phyloP scores from a whole-genome alignment of 345 rosid genomes.

The Brassica cretica region DNA sequence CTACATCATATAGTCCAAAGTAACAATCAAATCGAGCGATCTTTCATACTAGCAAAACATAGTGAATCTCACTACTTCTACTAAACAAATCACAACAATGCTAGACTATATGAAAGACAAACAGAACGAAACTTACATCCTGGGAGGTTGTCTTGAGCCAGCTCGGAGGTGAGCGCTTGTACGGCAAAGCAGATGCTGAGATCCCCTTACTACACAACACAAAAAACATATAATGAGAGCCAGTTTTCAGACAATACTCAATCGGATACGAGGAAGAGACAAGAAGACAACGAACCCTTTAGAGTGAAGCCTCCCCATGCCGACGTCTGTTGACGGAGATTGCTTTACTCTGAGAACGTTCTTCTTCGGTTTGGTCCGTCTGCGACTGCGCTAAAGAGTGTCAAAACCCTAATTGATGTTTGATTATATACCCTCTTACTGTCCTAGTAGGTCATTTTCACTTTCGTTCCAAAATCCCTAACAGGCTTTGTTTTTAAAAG shows the following conservation, averaged over 20 bases:
- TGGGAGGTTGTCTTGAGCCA: conserved; percentile 62
- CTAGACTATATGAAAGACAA: not conserved
- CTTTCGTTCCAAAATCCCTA: not conserved
- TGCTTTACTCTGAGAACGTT: conserved; percentile 5
- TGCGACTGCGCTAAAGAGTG: conserved; percentile 15
- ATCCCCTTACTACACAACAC: conserved; percentile 51
- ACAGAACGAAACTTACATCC: conserved; percentile 49
- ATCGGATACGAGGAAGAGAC: not conserved
- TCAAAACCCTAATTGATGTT: not conserved
- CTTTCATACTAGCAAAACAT: not conserved
- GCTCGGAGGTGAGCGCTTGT: conserved; percentile 54
- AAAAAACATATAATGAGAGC: conserved; percentile 1
- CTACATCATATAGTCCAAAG: not conserved
- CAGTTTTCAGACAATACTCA: not conserved
- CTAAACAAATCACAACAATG: conserved; percentile 1
- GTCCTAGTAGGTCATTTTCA: not conserved
- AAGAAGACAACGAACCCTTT: conserved; percentile 38
- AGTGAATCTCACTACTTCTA: not conserved
- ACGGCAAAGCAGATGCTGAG: conserved; percentile 61
- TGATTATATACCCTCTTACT: not conserved
- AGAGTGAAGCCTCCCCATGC: conserved; percentile 69
- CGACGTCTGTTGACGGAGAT: not conserved
- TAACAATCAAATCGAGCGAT: not conserved
- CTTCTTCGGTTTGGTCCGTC: conserved; percentile 9
- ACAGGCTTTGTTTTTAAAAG: not conserved